Evolutionary conservation across 2,329 filamentous ascomycete genomes (phyloP), one percentile per base, ranked within the genome.

Genomic region (Coniochaeta prunicola): DNA sequence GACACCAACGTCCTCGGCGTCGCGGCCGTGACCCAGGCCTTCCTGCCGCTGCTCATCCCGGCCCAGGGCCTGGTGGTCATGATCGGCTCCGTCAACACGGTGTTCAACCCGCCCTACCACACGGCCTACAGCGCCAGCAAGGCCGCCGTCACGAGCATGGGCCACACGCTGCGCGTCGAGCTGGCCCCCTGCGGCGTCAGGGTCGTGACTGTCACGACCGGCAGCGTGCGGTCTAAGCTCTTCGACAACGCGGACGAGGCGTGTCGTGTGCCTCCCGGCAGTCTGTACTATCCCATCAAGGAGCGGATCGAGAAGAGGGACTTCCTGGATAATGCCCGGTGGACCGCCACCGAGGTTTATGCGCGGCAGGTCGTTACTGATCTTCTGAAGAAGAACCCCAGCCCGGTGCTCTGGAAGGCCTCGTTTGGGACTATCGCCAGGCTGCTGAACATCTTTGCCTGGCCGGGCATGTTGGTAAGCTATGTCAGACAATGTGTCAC

Each of bases 1-100:
- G 73, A 78, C 13, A 64, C 74, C 17, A 80, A 80, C 61, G 65
- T 76, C 24, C 78, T 71, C 68, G 70, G 70, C 1, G 40, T 67
- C 1, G 50, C 78, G 5, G 60, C 64, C 8, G 66, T 74, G 9
- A 70, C 70, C 1, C 71, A 79, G 38, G 69, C 69, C 0, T 79
- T 79, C 60, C 42, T 62, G 9, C 65, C 66, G 26, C 59, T 70
- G 45, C 53, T 68, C 9, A 66, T 73, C 28, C 61, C 64, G n/a
- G 63, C 66, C 10, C 62, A 64, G 56, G 68, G 68, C 2, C 59
- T 66, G 1, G 59, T 72, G 10, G 59, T 66, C 15, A 70, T 68
- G 33, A 63, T 65, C 19, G 58, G 38, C 13, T 65, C 61, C 1
- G 42, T 63, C 17, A 58, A 50, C 7, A 56, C 57, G 4, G 55